Evolutionary conservation across 768 basidiomycete species (phyloP), one percentile per base, ranked within the genome.

Genomic region (Rossbeevera mucosa): DNA sequence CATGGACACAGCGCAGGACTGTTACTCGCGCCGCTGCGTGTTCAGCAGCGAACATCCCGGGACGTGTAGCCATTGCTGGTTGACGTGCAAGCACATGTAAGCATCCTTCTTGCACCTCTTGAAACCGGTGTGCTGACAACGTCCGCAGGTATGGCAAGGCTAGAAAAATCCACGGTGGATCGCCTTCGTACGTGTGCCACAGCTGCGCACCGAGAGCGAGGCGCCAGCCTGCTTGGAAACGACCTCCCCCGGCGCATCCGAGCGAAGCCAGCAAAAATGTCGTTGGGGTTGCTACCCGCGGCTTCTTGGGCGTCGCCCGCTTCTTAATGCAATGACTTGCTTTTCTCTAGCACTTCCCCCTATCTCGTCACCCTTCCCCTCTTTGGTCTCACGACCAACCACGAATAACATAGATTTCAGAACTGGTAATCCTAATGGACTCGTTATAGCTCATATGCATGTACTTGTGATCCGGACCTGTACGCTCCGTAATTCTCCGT

Each of bases 1-100:
- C 50, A 69, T 67, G 61, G 67, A 67, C 45, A 55, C 63, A 2
- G 63, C 65, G 0, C 66, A 68, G 51, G 66, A 68, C 13, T 68
- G 66, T 20, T 68, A 61, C 38, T 69, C 67, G 20, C 65, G 65
- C 22, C 48, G 57, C 50, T 68, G 66, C 29, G 21, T 62, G 20
- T 65, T 59, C n/a, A 68, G 67, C 58, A 63, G 56, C 24, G 66
- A 68, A 36, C 66, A 68, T 25, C 55, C 66, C 0, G 61, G 51
- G 18, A 20, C 42, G 6, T 68, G 66, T 41, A 54, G 41, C 31
- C 57, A 56, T 38, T 68, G 66, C 24, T 57, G 65, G 65, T 36
- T 64, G 36, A 68, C 66, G 18, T 68, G 66, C 7, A 69, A 59
- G 50, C 67, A 60, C 14, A 55, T 22, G 66, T 68, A 56, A 13